These are phyloP conservation scores for Lecanosticta acicola DNA, from an alignment of 2,329 filamentous ascomycete genomes.

Conservation along the genomic window DNA sequence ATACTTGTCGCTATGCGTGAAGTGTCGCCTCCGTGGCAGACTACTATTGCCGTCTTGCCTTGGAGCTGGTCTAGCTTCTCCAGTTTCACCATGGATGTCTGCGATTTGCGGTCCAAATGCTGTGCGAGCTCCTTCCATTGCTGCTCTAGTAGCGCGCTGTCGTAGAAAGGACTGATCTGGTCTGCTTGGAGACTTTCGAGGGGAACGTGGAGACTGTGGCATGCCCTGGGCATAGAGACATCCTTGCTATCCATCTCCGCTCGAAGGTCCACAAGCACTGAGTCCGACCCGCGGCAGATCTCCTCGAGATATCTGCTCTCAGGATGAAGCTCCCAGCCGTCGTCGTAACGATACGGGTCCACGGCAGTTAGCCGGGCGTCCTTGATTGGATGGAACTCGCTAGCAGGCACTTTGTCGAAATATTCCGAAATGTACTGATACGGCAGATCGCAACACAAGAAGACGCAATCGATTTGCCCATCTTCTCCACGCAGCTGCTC, in stretches of 20 bases:
- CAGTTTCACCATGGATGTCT: not conserved
- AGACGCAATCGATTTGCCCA: constrained; percentile 50
- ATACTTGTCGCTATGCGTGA: constrained; percentile 51
- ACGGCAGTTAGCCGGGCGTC: constrained; percentile 47
- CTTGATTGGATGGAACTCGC: constrained; percentile 46
- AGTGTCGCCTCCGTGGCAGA: constrained; percentile 53
- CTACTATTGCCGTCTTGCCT: constrained; percentile 39
- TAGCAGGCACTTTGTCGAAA: constrained; percentile 48
- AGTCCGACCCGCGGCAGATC: constrained; percentile 26
- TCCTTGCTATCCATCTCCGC: constrained; percentile 6
- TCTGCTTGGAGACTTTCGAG: constrained; percentile 34
- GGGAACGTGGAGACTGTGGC: constrained; percentile 25
- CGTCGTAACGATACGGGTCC: constrained; percentile 52
- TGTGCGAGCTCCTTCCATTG: constrained; percentile 47
- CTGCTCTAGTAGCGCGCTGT: constrained; percentile 39
- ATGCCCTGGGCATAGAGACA: constrained; percentile 1
- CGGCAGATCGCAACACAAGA: constrained; percentile 58
- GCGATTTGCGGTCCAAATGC: constrained; percentile 32
- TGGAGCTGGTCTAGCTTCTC: constrained; percentile 13
- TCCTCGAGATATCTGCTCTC: constrained; percentile 25
- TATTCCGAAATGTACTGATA: constrained; percentile 58
- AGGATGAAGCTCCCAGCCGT: constrained; percentile 48
- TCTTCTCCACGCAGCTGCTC: constrained; percentile 41
- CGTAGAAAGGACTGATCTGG: constrained; percentile 43
- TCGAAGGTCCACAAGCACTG: constrained; percentile 24